Evolutionary conservation across 2,329 filamentous ascomycete genomes (phyloP), one percentile per base, ranked within the genome.

Genomic region (Trichoderma pleuroti): DNA sequence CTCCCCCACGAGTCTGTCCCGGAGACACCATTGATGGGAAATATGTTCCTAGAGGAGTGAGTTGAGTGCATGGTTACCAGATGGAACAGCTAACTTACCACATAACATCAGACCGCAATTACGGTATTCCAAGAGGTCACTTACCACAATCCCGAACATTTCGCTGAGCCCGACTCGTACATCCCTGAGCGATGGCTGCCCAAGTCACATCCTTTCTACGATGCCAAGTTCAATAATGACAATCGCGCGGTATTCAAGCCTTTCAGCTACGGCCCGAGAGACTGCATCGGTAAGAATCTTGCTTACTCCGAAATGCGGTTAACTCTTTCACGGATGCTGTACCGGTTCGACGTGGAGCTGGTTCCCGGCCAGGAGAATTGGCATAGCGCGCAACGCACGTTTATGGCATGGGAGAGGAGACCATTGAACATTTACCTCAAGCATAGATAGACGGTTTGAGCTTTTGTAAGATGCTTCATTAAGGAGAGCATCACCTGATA

Each of bases 241-340:
- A 80, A 77, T 11, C 75, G 74, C 4, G 76, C 77, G 1, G 76
- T 76, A 1, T 76, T 81, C 61, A 80, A 83, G 71, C 79, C 82
- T 0, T 83, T 85, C 66, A 77, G 77, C 49, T 61, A 77, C 10
- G 82, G 83, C 0, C 77, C 82, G 2, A 72, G 82, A 7, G 81
- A 82, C 18, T 84, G 83, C 65, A 75, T 84, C 34, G 82, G 82
- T 1, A 78, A 79, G 66, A 84, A 82, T 36, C 72, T 77, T 5
- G 85, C 85, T 1, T 83, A 83, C 59, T 80, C 80, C 4, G 84
- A 87, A 74, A 83, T 86, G 81, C 81, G 84, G 1, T 72, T 86
- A 4, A 81, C 85, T 11, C 71, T 86, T 1, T 79, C 82, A 1
- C 80, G 81, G 10, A 67, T 87, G 7, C 72, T 86, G 2, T 85